Base-by-base conservation (phyloP, 257 asterid species). In the Salvia miltiorrhiza region DNA sequence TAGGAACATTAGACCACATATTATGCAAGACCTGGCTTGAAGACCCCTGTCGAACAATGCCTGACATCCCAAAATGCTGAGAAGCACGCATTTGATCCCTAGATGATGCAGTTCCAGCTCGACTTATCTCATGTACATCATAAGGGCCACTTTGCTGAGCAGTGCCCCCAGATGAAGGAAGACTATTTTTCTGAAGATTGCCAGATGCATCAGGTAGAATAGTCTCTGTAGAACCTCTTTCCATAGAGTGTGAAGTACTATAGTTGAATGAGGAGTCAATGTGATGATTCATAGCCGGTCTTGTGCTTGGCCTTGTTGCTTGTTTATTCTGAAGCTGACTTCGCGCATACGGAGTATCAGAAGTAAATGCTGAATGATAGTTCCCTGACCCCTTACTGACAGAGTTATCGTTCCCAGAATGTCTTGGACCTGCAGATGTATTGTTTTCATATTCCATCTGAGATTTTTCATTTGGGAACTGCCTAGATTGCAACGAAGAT, bases 291-390 rank as follows among this genome's bases (percentile, higher is more conserved):
- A 71, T 69, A 14, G 79, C 72, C 49, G 71, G 63, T 60, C 80
- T 84, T 60, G 88, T 87, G 71, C 88, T 73, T 58, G 67, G 75
- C 73, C 81, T 70, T 48, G 73, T 53, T 63, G 55, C 73, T 49
- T 85, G 87, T 62, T 84, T 83, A 75, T 71, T 75, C 73, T 83
- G 88, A 74, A 80, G 76, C 54, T 80, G 83, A 72, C 77, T 85
- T 83, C 77, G 73, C n/a, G 76, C 23, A 65, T 72, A 69, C 8
- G 80, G 82, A 77, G 71, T 72, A 73, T 84, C 88, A 77, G 90
- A 79, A 79, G 71, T 68, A 58, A 69, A 72, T 19, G 81, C 64
- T n/a, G 85, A 70, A 63, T 83, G 63, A 58, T 76, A 70, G 72
- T 82, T 88, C 50, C 88, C 86, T 28, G 78, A 79, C 48, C 56